phyloP scores from a whole-genome alignment of 2,329 filamentous ascomycete species.

The Ophiocordyceps robertsii region DNA sequence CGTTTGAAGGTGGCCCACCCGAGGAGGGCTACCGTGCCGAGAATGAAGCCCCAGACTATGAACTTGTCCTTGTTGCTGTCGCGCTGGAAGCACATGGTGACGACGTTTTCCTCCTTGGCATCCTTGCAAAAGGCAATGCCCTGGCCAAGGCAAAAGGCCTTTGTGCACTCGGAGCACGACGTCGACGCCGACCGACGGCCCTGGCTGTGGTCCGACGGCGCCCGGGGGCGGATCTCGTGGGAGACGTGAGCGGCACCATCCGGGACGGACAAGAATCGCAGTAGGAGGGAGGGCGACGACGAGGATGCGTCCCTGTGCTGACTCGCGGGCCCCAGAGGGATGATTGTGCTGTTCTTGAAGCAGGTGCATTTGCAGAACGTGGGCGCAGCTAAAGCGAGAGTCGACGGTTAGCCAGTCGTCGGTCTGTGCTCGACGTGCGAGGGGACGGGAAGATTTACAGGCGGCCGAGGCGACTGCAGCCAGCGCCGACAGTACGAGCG shows the following conservation, averaged over 20 bases:
- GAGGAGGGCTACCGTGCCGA: slow-evolving; percentile 43
- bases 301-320: slow-evolving; percentile 17
- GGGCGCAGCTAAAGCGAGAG: slow-evolving; percentile 34
- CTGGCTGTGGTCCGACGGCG: neutral
- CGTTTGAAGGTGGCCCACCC: slow-evolving; percentile 45
- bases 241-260: slow-evolving; percentile 6
- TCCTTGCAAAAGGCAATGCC: slow-evolving; percentile 50
- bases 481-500: slow-evolving; percentile 21
- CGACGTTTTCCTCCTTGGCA: slow-evolving; percentile 46
- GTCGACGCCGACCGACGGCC: slow-evolving; percentile 24
- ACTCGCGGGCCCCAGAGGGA: slow-evolving; percentile 36
- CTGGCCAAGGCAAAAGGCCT: slow-evolving; percentile 47
- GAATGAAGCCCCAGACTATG: slow-evolving; percentile 51
- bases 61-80: slow-evolving; percentile 54
- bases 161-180: slow-evolving; percentile 49
- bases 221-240: neutral
- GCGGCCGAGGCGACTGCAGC: slow-evolving; percentile 23
- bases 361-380: slow-evolving; percentile 60
- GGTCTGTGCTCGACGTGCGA: too few species aligned
- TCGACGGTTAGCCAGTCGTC: neutral
- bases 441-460: slow-evolving; percentile 20
- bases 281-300: slow-evolving; percentile 6
- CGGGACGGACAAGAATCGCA: slow-evolving; percentile 8
- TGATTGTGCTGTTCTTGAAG: slow-evolving; percentile 56
- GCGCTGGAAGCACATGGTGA: slow-evolving; percentile 52